phyloP scores from a whole-genome alignment of 768 basidiomycete species.

The Dacryopinax primogenitus region DNA sequence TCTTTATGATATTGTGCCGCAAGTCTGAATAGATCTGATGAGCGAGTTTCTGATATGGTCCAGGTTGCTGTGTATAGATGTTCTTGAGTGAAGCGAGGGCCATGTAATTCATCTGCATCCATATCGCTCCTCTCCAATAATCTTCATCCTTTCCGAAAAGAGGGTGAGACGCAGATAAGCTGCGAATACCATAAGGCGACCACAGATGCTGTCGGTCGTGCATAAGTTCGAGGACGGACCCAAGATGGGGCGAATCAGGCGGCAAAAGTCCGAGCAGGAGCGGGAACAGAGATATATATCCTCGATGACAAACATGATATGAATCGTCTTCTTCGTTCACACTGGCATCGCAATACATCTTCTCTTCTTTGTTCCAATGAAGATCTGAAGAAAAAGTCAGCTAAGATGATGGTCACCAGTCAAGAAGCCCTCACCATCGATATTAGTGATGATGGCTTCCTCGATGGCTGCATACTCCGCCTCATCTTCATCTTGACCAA shows the following conservation, averaged over 20 bases:
- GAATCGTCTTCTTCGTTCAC: conserved; percentile 92
- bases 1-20: conserved; percentile 70
- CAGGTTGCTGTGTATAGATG: conserved; percentile 64
- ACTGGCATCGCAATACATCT: conserved; percentile 89
- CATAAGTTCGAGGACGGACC: conserved; percentile 66
- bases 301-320: conserved; percentile 76
- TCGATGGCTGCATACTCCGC: conserved; percentile 65
- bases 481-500: conserved; percentile 76
- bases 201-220: conserved; percentile 74
- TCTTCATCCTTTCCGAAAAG: conserved; percentile 86
- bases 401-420: neutral
- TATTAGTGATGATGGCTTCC: conserved; percentile 66
- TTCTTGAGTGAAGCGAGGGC: conserved; percentile 66
- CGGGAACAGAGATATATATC: conserved; percentile 90
- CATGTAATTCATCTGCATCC: conserved; percentile 97
- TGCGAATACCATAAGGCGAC: conserved; percentile 83
- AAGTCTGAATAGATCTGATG: conserved; percentile 67
- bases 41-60: conserved; percentile 69
- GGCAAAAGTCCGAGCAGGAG: conserved; percentile 73
- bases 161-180: conserved; percentile 75
- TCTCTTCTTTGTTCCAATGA: conserved; percentile 78
- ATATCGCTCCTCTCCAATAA: conserved; percentile 95
- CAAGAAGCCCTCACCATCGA: conserved; percentile 47
- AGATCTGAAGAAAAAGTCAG: conserved; percentile 43
- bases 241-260: conserved; percentile 64